A percentile compares a stretch with the other conserved stretches of the same genome.
phyloP scores from a whole-genome alignment of 371 early-diverging fungal species.

The Actinomortierella ambigua region DNA sequence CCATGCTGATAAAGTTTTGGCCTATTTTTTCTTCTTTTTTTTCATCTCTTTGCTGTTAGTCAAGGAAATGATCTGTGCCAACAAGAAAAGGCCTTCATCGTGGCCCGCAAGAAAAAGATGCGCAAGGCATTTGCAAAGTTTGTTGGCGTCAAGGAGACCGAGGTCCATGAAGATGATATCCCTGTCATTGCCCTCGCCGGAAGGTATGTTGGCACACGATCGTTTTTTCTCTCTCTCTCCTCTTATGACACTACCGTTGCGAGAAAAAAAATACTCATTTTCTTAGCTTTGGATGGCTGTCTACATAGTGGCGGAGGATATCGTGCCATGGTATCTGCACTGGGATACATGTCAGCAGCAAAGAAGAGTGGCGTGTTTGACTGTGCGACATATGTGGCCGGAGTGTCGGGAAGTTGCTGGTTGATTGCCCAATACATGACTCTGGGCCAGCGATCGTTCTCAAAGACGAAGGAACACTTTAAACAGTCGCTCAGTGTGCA shows the following conservation, averaged over 20 bases:
- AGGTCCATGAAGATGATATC: constrained; percentile 67
- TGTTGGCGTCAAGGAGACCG: constrained; percentile 61
- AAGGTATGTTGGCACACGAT: constrained; percentile 46
- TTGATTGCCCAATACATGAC: constrained; percentile 49
- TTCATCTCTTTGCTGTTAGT: constrained; percentile 10
- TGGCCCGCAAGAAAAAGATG: constrained; percentile 52
- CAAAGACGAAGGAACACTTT: constrained; percentile 41
- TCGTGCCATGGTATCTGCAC: constrained; percentile 68
- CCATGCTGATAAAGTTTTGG: too few relatives aligned
- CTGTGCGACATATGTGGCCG: constrained; percentile 63
- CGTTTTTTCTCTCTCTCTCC: background rate
- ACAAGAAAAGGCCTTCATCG: constrained; percentile 56
- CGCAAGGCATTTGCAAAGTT: constrained; percentile 67
- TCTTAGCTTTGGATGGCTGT: background rate
- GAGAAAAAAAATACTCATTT: background rate
- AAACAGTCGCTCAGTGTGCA: constrained; percentile 25
- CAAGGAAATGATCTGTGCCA: constrained; percentile 50
- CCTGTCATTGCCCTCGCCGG: constrained; percentile 70
- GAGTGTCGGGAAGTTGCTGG: constrained; percentile 66
- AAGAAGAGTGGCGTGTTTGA: constrained; percentile 59
- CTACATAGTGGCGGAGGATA: constrained; percentile 74
- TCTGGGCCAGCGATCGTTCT: constrained; percentile 25
- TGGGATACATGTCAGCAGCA: constrained; percentile 63
- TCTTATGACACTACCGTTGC: background rate
- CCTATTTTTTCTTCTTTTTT: too few relatives aligned